These are phyloP conservation scores for Fusarium sp. DNA, from an alignment of 2,329 filamentous ascomycete species.

Conservation along the genomic window DNA sequence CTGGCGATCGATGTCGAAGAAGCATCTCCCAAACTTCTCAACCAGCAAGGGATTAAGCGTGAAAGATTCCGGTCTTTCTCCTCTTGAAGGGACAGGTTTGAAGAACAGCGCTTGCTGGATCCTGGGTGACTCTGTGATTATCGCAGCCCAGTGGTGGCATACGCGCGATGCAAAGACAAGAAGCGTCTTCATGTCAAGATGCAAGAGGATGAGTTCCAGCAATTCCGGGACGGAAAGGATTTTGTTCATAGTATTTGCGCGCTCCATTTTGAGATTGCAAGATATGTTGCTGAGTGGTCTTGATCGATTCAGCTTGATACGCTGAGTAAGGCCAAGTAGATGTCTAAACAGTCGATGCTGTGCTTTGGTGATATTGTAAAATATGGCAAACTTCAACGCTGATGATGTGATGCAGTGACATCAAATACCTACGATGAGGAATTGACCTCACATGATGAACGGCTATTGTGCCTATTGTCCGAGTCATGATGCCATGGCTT, in stretches of 20 bases:
- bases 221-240: conserved; percentile 37
- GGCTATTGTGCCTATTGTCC: neutral
- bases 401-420: conserved; percentile 1
- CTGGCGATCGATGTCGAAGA: conserved; percentile 28
- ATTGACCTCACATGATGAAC: neutral
- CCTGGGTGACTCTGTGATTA: conserved; percentile 13
- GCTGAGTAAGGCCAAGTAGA: neutral
- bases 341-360: neutral
- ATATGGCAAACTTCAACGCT: neutral
- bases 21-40: conserved; percentile 34
- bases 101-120: conserved; percentile 33
- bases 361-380: neutral
- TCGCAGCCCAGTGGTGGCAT: conserved; percentile 35
- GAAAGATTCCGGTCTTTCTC: neutral
- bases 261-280: neutral
- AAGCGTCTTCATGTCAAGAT: conserved; percentile 43
- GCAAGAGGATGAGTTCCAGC: conserved; percentile 42
- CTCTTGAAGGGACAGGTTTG: neutral
- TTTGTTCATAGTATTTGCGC: neutral
- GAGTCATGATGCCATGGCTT: conserved; percentile 16
- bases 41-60: conserved; percentile 28
- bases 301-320: neutral
- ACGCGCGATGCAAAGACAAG: conserved; percentile 42
- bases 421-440: neutral
- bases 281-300: neutral